Percentiles rank a stretch among this genome's conserved stretches.
Evolutionary conservation across 1,284 basidiomycete genomes (phyloP).

Genomic region (Marasmius tenuissimus): DNA sequence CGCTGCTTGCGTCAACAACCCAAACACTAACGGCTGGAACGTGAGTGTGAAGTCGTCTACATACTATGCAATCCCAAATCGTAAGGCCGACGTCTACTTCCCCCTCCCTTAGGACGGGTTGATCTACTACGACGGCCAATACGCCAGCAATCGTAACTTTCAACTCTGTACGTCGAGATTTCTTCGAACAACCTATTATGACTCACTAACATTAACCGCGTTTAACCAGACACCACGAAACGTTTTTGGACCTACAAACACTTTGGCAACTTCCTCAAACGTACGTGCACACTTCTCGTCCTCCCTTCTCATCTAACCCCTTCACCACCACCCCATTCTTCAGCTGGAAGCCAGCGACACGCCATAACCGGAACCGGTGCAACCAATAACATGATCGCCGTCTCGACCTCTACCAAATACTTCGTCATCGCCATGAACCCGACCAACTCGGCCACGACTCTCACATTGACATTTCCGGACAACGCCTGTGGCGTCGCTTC

Average conservation of each 20-base stretch:
- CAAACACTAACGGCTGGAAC: conserved; percentile 38
- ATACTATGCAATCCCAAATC: neutral
- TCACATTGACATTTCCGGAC: conserved; percentile 35
- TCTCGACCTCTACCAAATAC: conserved; percentile 28
- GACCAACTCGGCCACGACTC: conserved; percentile 25
- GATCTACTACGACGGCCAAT: conserved; percentile 36
- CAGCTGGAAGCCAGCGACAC: conserved; percentile 34
- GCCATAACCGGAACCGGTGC: conserved; percentile 31
- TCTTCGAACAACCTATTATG: neutral
- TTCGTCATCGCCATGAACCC: conserved; percentile 38
- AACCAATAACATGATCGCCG: conserved; percentile 31
- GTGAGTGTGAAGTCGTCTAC: conserved; percentile 18
- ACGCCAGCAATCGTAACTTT: conserved; percentile 35
- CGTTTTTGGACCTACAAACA: conserved; percentile 41
- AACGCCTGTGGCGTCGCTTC: conserved; percentile 27
- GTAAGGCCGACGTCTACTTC: neutral
- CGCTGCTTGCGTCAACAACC: conserved; percentile 26
- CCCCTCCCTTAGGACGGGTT: conserved; percentile 30
- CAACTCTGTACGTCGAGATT: conserved; percentile 27
- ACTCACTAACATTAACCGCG: neutral
- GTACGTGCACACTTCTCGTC: conserved; percentile 18
- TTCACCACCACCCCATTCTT: too few relatives aligned
- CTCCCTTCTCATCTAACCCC: too few relatives aligned
- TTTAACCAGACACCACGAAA: conserved; percentile 32
- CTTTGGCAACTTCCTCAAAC: conserved; percentile 40